A percentile compares a stretch with the other conserved stretches of the same genome.
phyloP scores from a whole-genome alignment of 1,284 basidiomycete species.

The Boletus sp. region DNA sequence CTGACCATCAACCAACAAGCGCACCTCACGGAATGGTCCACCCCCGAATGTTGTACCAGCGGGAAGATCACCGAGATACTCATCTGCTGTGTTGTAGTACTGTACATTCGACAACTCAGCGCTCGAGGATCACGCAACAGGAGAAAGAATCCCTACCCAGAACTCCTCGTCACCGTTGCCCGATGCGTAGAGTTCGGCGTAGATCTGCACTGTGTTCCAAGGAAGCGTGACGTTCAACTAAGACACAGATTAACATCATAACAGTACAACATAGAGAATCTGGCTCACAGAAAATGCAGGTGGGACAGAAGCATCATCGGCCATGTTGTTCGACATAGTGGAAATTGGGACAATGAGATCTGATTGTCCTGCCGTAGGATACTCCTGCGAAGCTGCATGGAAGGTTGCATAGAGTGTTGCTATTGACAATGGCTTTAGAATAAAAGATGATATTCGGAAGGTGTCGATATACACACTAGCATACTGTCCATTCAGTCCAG shows the following conservation, averaged over 20 bases:
- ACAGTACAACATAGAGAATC: background rate
- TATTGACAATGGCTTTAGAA: slow-evolving; percentile 27
- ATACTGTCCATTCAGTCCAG: slow-evolving; percentile 61
- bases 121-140: slow-evolving; percentile 1
- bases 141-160: slow-evolving; percentile 48
- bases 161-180: slow-evolving; percentile 75
- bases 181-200: slow-evolving; percentile 69
- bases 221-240: slow-evolving; percentile 69
- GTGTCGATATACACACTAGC: slow-evolving; percentile 44
- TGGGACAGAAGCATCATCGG: slow-evolving; percentile 69
- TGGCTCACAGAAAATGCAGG: slow-evolving; percentile 61
- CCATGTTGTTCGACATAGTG: slow-evolving; percentile 56
- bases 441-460: background rate
- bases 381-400: slow-evolving; percentile 51
- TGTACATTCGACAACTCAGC: slow-evolving; percentile 27
- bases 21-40: slow-evolving; percentile 77
- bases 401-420: slow-evolving; percentile 68
- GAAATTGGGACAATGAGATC: slow-evolving; percentile 67
- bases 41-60: slow-evolving; percentile 49
- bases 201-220: slow-evolving; percentile 61
- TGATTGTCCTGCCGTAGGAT: slow-evolving; percentile 57
- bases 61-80: slow-evolving; percentile 55
- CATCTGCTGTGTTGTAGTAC: slow-evolving; percentile 70
- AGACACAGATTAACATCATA: background rate
- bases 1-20: slow-evolving; percentile 68